These are phyloP conservation scores for Postia placenta DNA, from an alignment of 768 basidiomycete species.

Conservation along the genomic window DNA sequence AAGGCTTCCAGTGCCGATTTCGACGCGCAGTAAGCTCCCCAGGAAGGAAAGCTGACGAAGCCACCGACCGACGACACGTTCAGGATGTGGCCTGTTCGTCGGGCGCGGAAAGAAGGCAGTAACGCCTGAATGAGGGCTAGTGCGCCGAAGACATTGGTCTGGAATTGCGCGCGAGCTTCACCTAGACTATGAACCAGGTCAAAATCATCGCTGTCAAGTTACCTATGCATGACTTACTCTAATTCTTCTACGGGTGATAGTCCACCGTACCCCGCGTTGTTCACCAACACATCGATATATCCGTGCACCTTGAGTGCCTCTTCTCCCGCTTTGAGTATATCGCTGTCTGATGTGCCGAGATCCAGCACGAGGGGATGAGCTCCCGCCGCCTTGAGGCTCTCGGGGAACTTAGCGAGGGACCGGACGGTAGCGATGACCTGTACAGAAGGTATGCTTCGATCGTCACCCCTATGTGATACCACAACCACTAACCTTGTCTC, in stretches of 20 bases:
- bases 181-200: neutral
- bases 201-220: no score
- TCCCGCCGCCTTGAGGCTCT: constrained; percentile 19
- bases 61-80: constrained; percentile 22
- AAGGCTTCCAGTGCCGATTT: constrained; percentile 23
- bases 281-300: constrained; percentile 30
- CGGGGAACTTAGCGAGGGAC: constrained; percentile 34
- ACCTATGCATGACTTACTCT: constrained; percentile 18
- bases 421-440: constrained; percentile 53
- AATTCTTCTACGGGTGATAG: constrained; percentile 34
- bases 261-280: constrained; percentile 38
- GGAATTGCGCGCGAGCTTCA: constrained; percentile 21
- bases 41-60: constrained; percentile 11
- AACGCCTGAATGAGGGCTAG: constrained; percentile 23
- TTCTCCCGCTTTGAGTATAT: constrained; percentile 27
- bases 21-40: constrained; percentile 21
- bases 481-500: constrained; percentile 15
- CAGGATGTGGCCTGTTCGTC: constrained; percentile 21
- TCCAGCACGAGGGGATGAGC: constrained; percentile 36
- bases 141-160: constrained; percentile 22
- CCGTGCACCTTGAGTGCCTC: constrained; percentile 24
- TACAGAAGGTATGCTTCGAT: neutral
- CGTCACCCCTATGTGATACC: neutral
- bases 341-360: constrained; percentile 44
- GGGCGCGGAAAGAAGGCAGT: constrained; percentile 20